Base-by-base conservation (phyloP, 768 basidiomycete genomes). In the Pisolithus sp. region DNA sequence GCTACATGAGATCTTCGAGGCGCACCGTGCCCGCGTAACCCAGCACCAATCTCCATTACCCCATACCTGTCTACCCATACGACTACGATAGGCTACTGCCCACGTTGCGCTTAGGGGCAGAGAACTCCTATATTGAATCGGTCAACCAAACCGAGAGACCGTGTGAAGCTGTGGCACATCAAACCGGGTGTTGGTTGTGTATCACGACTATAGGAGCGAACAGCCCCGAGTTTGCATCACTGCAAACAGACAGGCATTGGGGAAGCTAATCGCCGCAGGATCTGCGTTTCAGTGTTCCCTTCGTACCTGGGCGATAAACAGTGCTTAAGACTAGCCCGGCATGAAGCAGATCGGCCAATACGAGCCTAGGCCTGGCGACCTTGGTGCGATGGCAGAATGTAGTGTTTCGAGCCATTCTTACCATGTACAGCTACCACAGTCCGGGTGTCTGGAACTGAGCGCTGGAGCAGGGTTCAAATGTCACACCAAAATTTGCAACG, bases 241-340 rank as follows among this genome's bases (percentile, higher is more conserved):
- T 12, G 28, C 13, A 20, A 15, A 20, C 31, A 47, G 7, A 20
- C 46, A n/a, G 30, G n/a, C 31, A 47, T 47, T 36, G 46, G 26
- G 34, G 28, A 47, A 47, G 46, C 46, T 31, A 47, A 47, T 47
- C 46, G 45, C 45, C 31, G 46, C 46, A 47, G 30, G 46, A 47
- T 47, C 46, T 47, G 20, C 31, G 46, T 47, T 36, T 36, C 17
- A 20, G 31, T 5, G 31, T 34, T 45, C 28, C 30, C 15, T 20
- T 24, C 9, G 28, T 17, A 28, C 26, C 17, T 45, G 26, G 24
- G 15, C 13, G 17, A 26, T 18, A 28, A 26, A 28, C 24, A 45
- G 43, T 5, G 23, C 17, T 13, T 24, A 26, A 24, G 26, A 10
- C 26, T 17, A 10, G 43, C 43, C 7, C 15, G 6, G 20, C 20